Conservation (phyloP, 768 basidiomycete genomes). For the Rhodosporidiobolus odoratus region DNA sequence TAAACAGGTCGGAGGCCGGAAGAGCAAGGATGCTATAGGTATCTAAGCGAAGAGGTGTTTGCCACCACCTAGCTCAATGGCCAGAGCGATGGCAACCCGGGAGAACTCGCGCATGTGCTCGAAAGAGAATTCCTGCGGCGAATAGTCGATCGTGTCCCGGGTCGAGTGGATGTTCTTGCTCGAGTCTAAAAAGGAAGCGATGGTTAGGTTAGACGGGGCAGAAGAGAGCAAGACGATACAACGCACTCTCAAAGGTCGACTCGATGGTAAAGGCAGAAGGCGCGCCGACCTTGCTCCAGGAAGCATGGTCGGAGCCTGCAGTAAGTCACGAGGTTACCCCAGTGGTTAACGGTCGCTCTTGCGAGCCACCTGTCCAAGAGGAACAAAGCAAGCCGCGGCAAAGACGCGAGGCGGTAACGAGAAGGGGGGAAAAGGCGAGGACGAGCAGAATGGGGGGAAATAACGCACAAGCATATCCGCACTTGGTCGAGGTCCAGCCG, state of each 20-base stretch:
- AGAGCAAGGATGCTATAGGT: background rate
- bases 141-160: conserved; percentile 33
- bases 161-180: conserved; percentile 37
- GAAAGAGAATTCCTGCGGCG: conserved; percentile 41
- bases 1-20: background rate
- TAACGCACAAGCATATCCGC: conserved; percentile 42
- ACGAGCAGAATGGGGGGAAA: background rate
- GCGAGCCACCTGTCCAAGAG: no score
- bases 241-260: conserved; percentile 19
- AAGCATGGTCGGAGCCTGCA: conserved; percentile 8
- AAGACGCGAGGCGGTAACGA: no score
- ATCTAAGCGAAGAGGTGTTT: background rate
- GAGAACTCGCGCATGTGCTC: conserved; percentile 44
- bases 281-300: conserved; percentile 39
- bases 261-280: conserved; percentile 39
- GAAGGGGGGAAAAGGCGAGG: background rate
- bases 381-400: conserved; percentile 3
- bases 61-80: conserved; percentile 40
- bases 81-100: conserved; percentile 39
- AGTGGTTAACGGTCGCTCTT: no score
- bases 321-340: no score
- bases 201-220: background rate
- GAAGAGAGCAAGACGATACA: background rate
- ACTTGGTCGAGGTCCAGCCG: conserved; percentile 22
- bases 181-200: background rate